Evolutionary conservation across 2,329 filamentous ascomycete genomes (phyloP).

Genomic region (Fusarium citri): DNA sequence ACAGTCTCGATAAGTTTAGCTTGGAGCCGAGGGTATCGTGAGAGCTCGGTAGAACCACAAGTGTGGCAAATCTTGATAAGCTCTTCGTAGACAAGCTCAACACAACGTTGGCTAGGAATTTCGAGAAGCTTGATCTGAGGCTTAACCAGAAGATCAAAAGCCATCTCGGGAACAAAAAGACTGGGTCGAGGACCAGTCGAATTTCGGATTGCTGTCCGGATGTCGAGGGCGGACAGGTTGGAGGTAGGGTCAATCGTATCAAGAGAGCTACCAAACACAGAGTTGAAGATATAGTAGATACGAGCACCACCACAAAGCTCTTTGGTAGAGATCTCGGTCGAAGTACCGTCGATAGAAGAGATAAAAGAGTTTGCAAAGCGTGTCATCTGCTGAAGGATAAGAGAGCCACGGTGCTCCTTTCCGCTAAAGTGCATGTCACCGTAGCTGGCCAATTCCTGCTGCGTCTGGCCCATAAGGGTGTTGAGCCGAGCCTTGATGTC

Average conservation of each 20-base stretch:
- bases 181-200: conserved; percentile 96
- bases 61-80: conserved; percentile 99
- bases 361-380: conserved; percentile 98
- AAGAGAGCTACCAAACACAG: conserved; percentile 94
- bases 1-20: conserved; percentile 98
- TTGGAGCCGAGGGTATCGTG: conserved; percentile 90
- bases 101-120: conserved; percentile 93
- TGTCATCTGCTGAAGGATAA: conserved; percentile 98
- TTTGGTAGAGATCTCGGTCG: conserved; percentile 98
- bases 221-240: conserved; percentile 94
- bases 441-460: conserved; percentile 97
- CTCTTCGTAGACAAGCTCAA: conserved; percentile 98
- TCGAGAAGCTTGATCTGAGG: conserved; percentile 98
- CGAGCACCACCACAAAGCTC: conserved; percentile 94
- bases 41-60: conserved; percentile 93
- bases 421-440: conserved; percentile 98
- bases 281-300: conserved; percentile 99
- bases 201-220: conserved; percentile 96
- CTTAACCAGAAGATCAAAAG: conserved; percentile 97
- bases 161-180: conserved; percentile 96
- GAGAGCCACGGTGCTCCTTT: conserved; percentile 93
- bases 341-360: conserved; percentile 97
- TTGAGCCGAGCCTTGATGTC: conserved; percentile 99
- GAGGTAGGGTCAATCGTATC: conserved; percentile 96
- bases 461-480: conserved; percentile 99